A percentile compares a stretch with the other conserved stretches of the same genome.
These are phyloP conservation scores for Plasmodium chabaudi DNA, from an alignment of 169 alveolate genomes.

Conservation along the genomic window DNA sequence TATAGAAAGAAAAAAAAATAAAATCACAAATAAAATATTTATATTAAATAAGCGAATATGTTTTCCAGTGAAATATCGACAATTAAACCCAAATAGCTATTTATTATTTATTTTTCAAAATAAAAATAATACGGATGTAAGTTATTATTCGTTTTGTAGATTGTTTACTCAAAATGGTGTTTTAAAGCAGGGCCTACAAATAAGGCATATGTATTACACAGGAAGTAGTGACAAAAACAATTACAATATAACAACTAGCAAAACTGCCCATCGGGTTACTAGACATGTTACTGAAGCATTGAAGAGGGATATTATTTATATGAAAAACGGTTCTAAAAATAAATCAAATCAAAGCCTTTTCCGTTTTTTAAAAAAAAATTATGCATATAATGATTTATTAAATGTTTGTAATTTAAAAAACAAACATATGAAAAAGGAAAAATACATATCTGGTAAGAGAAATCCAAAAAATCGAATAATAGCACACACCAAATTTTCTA, in stretches of 20 bases:
- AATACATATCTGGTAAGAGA: background rate
- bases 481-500: background rate
- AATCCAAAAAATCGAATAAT: background rate
- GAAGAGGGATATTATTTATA: conserved; percentile 15
- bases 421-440: background rate
- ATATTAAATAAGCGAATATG: background rate
- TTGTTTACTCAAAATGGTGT: conserved; percentile 19
- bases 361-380: conserved; percentile 20
- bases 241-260: no score
- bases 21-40: conserved; percentile 13
- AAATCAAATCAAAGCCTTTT: background rate
- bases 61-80: conserved; percentile 28
- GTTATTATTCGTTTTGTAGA: conserved; percentile 18
- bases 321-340: no score
- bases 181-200: conserved; percentile 51
- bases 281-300: conserved; percentile 14
- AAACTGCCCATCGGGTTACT: background rate
- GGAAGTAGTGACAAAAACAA: conserved; percentile 1
- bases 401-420: background rate
- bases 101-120: conserved; percentile 25
- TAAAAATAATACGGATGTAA: background rate
- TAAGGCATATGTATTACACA: conserved; percentile 21
- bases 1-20: background rate
- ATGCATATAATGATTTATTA: conserved; percentile 18
- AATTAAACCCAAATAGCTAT: conserved; percentile 17